Evolutionary conservation across 176 grass and related monocot species (phyloP).

Genomic region (Typha latifolia): DNA sequence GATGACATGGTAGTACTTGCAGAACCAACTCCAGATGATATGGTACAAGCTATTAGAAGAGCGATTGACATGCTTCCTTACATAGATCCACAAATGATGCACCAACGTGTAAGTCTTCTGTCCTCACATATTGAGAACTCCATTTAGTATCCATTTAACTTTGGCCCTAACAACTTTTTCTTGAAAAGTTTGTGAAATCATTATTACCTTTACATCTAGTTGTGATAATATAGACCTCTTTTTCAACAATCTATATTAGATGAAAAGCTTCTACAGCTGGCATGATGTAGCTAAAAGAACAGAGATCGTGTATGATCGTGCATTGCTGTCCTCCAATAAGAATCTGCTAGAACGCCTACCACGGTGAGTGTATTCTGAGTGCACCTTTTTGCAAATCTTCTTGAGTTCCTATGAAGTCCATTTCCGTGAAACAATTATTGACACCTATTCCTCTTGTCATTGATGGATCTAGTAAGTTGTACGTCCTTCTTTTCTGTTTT

Average conservation of each 20-base stretch:
- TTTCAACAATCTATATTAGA: slow-evolving; percentile 33
- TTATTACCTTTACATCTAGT: not conserved
- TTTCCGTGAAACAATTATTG: not conserved
- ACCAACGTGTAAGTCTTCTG: slow-evolving; percentile 45
- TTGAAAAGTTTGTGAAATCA: not conserved
- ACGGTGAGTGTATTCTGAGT: slow-evolving; percentile 31
- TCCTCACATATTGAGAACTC: not conserved
- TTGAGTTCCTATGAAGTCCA: slow-evolving; percentile 14
- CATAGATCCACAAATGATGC: slow-evolving; percentile 82
- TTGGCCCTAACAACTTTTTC: not conserved
- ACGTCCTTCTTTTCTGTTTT: not conserved
- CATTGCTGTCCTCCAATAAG: slow-evolving; percentile 44
- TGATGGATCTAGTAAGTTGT: not conserved
- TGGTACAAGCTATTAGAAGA: slow-evolving; percentile 68
- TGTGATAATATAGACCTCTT: not conserved
- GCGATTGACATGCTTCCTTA: slow-evolving; percentile 80
- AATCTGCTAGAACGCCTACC: slow-evolving; percentile 66
- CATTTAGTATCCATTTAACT: not conserved
- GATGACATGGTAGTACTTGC: slow-evolving; percentile 98
- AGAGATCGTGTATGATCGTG: slow-evolving; percentile 65
- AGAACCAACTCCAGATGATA: slow-evolving; percentile 69
- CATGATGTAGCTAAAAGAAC: slow-evolving; percentile 95
- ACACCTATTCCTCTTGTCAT: not conserved
- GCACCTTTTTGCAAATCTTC: not conserved
- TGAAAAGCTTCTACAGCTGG: slow-evolving; percentile 91